Evolutionary conservation across 345 rosid genomes (phyloP), one percentile per base, ranked within the genome.

Genomic region (Lagerstroemia speciosa): DNA sequence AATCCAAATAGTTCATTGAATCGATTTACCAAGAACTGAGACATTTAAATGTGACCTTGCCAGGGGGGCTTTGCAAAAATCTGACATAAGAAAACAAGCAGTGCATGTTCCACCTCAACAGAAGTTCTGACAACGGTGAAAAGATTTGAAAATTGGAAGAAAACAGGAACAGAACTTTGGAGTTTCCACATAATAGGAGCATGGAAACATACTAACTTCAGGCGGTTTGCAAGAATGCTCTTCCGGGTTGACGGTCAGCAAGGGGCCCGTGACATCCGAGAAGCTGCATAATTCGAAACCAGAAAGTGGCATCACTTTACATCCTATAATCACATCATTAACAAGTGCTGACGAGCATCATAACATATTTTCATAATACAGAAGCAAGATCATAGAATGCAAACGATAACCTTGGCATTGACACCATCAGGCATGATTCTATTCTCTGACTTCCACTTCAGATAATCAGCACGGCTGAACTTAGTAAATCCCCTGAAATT

Each of bases 371-470:
- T 48, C 15, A 48, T 48, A 24, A 4, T 24, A 20, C 55, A 48
- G 48, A 19, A 43, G 19, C 16, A 16, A 0, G 60, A n/a, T 6
- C 24, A 10, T 10, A 16, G 63, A 11, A 27, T 27, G 63, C 9
- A 19, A 58, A 6, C 17, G 24, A 43, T 36, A 57, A 83, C 84
- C 81, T 82, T 83, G 24, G 86, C 86, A 66, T 85, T 83, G 63
- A 85, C 86, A 64, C 89, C 89, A 48, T 85, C 86, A 6, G 85
- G 82, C 19, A 77, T 60, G 60, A 85, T 80, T 74, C 89, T 76
- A 77, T 80, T 79, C 22, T 76, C 79, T 4, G 74, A 72, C 69
- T 83, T 85, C 66, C 80, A 68, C 79, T 19, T 83, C 0, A 82
- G 66, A 77, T 85, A 85, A 37, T 85, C 86, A 41, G 81, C 82